Percentiles rank a stretch among this genome's conserved stretches.
Conservation (phyloP, 2,329 filamentous ascomycete genomes). For the Xylariaceae sp. region DNA sequence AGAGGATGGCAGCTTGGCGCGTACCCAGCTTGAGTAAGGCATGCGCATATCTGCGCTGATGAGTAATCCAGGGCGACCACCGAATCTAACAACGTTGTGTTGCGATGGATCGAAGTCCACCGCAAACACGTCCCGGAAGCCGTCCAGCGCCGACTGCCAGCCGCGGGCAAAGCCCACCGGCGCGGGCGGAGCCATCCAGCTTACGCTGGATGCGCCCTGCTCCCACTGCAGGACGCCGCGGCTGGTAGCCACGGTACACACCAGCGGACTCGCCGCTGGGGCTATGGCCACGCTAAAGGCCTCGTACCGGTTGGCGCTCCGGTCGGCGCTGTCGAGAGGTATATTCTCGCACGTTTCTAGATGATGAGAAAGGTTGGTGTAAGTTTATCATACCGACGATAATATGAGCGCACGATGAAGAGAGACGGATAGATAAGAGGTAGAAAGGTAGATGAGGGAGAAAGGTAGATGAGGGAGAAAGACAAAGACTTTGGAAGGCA, state of each 20-base stretch:
- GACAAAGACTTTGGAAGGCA: background rate
- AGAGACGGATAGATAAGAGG: background rate
- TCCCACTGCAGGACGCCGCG: constrained; percentile 40
- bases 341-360: background rate
- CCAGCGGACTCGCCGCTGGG: constrained; percentile 34
- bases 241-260: constrained; percentile 46
- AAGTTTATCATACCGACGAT: background rate
- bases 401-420: background rate
- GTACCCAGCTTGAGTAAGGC: constrained; percentile 15
- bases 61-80: constrained; percentile 44
- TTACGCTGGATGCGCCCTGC: constrained; percentile 28
- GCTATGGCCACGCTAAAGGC: constrained; percentile 36
- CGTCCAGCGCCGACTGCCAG: background rate
- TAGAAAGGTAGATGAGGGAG: no score
- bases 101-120: constrained; percentile 43
- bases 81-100: constrained; percentile 44
- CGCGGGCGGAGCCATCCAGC: constrained; percentile 30
- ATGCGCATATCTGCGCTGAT: constrained; percentile 42
- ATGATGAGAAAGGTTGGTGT: background rate
- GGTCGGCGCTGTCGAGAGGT: constrained; percentile 10
- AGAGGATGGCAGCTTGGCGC: constrained; percentile 34
- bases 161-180: constrained; percentile 11
- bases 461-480: background rate
- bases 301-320: constrained; percentile 33
- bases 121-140: constrained; percentile 40